Base-by-base conservation (phyloP, 2,329 filamentous ascomycete species). In the Cladophialophora yegresii region DNA sequence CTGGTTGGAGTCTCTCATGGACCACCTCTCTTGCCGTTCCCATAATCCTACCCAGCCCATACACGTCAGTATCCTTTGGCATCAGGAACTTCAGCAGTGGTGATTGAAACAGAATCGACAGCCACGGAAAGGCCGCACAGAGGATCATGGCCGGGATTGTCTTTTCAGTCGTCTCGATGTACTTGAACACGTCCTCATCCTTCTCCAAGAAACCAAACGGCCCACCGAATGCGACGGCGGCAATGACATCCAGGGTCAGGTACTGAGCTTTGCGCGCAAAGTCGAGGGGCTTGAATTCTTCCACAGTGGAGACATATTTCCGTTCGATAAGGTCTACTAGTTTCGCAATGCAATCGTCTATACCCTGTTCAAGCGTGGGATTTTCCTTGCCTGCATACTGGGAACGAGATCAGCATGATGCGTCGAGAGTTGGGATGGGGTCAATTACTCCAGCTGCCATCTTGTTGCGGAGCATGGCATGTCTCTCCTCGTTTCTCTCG, bases 371-470 rank as follows among this genome's bases (percentile, higher is more conserved):
- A 16, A 69, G 58, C 23, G 58, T 61, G 20, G 61, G 62, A 36
- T 61, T 61, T 20, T 69, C 67, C 54, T 66, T 69, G 26, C 66
- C 66, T 13, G 66, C 56, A 43, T 69, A 69, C 67, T 67, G 22
- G 13, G 13, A 16, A 26, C 30, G 40, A 50, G 9, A 33, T 58
- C 33, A 61, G 50, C 23, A 61, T 30, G 4, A 32, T 72, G 85
- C 84, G 30, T 81, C 75, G 8, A 93, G 82, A 73, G 92, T 23
- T 13, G 10, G 20, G 12, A 51, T 28, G 26, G 33, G 32, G 12
- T 59, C 28, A 57, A 53, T 40, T 63, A 67, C 67, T 22, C 65
- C 65, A 12, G 62, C 50, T 2, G 61, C 54, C 62, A 67, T 59
- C 23, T 62, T 67, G 26, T 54, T 36, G 13, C 65, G 58, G 12